These are phyloP conservation scores for Hypoxylon sp. DNA, from an alignment of 2,329 filamentous ascomycete genomes.

Conservation along the genomic window DNA sequence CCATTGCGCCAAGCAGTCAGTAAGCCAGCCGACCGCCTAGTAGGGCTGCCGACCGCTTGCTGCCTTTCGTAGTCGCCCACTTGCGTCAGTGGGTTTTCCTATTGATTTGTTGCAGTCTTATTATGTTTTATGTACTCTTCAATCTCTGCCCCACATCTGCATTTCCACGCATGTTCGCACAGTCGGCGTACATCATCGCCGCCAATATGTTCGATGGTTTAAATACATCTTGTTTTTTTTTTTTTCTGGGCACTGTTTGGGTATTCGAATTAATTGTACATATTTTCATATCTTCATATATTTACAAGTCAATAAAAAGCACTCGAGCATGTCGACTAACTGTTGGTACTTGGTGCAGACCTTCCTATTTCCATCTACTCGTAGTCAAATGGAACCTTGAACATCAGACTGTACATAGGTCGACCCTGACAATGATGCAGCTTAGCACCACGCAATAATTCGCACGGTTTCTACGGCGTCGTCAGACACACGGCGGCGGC, in stretches of 20 bases:
- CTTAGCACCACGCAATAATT: background rate
- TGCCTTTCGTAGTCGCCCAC: background rate
- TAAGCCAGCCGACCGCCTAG: background rate
- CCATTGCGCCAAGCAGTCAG: slow-evolving; percentile 36
- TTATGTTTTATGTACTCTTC: background rate
- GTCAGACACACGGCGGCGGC: slow-evolving; percentile 74
- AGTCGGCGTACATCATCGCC: no score
- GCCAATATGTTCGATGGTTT: no score
- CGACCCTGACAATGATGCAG: background rate
- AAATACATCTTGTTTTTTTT: no score
- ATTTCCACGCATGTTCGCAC: no score
- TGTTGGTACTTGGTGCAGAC: no score
- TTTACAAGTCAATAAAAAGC: no score
- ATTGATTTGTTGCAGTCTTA: background rate
- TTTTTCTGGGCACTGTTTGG: no score
- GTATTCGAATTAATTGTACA: no score
- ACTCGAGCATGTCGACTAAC: no score
- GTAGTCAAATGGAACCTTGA: background rate
- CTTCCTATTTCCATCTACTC: background rate
- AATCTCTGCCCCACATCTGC: background rate
- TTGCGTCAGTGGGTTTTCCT: background rate
- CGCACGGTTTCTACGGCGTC: slow-evolving; percentile 6
- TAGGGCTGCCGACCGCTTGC: background rate
- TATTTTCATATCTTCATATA: no score
- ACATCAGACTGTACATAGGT: background rate